These are phyloP conservation scores for Fagus crenata DNA, from an alignment of 306 rosid species.

Conservation along the genomic window DNA sequence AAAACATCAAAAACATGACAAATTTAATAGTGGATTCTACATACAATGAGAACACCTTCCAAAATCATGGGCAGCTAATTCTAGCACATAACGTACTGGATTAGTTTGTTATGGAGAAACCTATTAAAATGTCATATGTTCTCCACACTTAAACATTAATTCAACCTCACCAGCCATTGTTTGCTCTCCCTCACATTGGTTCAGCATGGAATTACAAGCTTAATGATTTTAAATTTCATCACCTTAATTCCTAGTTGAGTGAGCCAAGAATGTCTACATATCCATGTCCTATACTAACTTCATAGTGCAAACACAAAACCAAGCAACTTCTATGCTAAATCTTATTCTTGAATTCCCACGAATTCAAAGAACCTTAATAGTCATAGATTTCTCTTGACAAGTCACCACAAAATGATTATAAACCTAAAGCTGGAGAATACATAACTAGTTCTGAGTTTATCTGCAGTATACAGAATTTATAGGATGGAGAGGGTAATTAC, in stretches of 20 bases:
- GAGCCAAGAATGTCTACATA: neutral
- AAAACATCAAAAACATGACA: too few species aligned
- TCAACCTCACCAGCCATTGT: neutral
- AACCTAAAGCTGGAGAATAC: neutral
- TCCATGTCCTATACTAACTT: neutral
- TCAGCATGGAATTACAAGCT: neutral
- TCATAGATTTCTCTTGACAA: slow-evolving; percentile 46
- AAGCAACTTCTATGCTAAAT: neutral
- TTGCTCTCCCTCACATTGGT: neutral
- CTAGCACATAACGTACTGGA: too few species aligned
- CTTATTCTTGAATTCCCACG: too few species aligned
- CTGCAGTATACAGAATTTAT: neutral
- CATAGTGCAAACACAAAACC: neutral
- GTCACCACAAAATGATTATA: neutral
- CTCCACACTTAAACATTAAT: too few species aligned
- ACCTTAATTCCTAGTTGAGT: neutral
- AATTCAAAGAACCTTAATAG: slow-evolving; percentile 50
- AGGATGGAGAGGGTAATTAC: neutral
- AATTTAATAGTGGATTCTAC: too few species aligned
- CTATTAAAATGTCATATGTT: too few species aligned
- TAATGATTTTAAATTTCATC: neutral
- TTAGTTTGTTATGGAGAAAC: too few species aligned
- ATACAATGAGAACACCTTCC: too few species aligned
- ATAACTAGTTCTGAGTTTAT: neutral
- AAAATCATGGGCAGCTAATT: too few species aligned